Percentiles rank a stretch among this genome's conserved stretches.
phyloP scores from a whole-genome alignment of 345 rosid genomes.

The Euphorbia lathyris region DNA sequence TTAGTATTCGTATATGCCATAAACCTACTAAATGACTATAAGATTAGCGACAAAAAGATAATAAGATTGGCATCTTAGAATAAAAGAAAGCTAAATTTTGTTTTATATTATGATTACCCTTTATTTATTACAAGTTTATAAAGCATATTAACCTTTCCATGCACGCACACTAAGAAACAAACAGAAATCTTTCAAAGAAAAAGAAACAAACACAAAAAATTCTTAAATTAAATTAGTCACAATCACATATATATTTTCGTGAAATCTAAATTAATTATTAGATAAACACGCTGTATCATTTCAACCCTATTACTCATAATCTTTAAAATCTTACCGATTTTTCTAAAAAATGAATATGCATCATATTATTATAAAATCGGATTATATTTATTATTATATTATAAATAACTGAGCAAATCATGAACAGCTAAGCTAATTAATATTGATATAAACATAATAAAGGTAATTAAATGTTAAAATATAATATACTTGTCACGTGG shows the following conservation, averaged over 20 bases:
- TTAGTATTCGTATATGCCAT: too few species aligned
- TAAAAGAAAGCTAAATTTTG: not conserved
- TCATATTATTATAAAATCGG: too few species aligned
- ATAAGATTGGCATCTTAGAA: not conserved
- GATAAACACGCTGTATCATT: not conserved
- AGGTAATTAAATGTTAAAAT: not conserved
- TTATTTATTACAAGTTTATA: too few species aligned
- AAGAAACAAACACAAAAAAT: too few species aligned
- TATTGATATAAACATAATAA: not conserved
- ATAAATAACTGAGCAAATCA: not conserved
- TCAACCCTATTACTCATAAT: not conserved
- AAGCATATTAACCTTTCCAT: not conserved
- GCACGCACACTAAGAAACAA: not conserved
- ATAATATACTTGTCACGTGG: not conserved
- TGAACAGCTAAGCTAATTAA: not conserved
- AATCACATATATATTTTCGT: not conserved
- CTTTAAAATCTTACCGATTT: not conserved
- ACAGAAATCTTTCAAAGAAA: too few species aligned
- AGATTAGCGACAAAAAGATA: not conserved
- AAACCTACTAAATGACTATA: not conserved
- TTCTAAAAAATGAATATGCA: too few species aligned
- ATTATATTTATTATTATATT: too few species aligned
- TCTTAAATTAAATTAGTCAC: not conserved
- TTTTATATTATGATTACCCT: not conserved
- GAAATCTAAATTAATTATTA: slow-evolving; percentile 2